Evolutionary conservation across 352 stramenopile genomes (phyloP).

Genomic region (Poterioochromonas sp.): DNA sequence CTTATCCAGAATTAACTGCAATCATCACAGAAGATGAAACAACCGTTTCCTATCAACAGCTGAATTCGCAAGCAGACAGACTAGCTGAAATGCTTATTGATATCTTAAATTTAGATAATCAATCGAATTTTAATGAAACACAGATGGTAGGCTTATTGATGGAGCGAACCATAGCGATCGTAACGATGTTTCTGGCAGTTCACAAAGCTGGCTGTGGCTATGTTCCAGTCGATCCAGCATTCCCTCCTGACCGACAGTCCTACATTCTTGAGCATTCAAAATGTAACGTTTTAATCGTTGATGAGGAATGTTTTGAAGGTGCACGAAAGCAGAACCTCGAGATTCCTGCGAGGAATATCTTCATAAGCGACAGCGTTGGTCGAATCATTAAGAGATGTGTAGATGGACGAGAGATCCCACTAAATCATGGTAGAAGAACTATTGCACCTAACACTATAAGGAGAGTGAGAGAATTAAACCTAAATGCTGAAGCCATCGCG

Average conservation of each 20-base stretch:
- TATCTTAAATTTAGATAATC: neutral
- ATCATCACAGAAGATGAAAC: neutral
- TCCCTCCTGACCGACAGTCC: too few species aligned
- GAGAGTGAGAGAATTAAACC: neutral
- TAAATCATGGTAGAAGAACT: neutral
- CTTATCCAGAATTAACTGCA: too few species aligned
- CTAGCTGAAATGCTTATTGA: neutral
- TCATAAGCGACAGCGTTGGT: neutral
- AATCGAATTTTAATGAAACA: neutral
- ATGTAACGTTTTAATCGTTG: neutral
- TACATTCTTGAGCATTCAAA: neutral
- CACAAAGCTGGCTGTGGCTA: neutral
- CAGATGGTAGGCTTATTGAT: neutral
- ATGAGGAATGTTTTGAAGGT: neutral
- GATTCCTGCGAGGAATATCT: neutral
- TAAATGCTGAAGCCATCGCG: constrained; percentile 75
- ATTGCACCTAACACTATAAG: neutral
- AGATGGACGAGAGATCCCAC: neutral
- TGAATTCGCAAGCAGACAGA: neutral
- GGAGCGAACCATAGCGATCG: neutral
- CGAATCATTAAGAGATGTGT: neutral
- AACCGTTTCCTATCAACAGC: neutral
- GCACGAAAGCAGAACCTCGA: neutral
- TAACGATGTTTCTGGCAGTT: neutral
- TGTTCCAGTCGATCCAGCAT: neutral